phyloP scores from a whole-genome alignment of 2,329 filamentous ascomycete species.

The Aspergillus sp. region DNA sequence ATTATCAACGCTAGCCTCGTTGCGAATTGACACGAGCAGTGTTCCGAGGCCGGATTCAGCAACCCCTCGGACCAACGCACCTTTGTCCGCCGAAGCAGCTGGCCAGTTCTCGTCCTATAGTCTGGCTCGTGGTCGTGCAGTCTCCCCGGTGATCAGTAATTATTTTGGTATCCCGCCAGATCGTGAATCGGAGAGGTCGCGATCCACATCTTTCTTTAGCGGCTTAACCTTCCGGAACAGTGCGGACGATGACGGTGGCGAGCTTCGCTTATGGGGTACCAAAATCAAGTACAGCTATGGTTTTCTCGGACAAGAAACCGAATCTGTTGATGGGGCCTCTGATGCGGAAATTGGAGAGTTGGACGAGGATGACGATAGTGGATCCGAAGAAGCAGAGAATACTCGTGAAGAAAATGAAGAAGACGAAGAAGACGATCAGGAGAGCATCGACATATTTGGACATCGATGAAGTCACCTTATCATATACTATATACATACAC shows the following conservation, averaged over 20 bases:
- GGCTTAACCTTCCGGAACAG: conserved; percentile 20
- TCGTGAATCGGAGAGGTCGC: conserved; percentile 32
- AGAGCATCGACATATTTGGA: conserved; percentile 55
- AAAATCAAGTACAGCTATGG: conserved; percentile 45
- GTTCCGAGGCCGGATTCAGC: conserved; percentile 20
- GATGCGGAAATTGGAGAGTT: conserved; percentile 25
- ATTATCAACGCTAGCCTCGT: conserved; percentile 23
- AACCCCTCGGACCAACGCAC: conserved; percentile 22
- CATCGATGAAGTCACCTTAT: conserved; percentile 46
- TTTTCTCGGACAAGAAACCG: conserved; percentile 34
- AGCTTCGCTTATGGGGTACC: conserved; percentile 61
- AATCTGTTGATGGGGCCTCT: conserved; percentile 25
- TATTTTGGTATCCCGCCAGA: conserved; percentile 47
- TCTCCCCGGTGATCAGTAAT: conserved; percentile 48
- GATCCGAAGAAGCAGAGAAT: conserved; percentile 39
- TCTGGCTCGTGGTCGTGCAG: conserved; percentile 41
- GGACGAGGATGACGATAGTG: conserved; percentile 29
- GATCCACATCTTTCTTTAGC: conserved; percentile 32
- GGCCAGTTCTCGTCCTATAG: conserved; percentile 36
- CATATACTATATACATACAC: background rate
- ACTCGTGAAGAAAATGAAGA: conserved; percentile 54
- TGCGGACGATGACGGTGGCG: conserved; percentile 56
- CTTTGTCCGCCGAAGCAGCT: conserved; percentile 23
- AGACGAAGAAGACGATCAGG: conserved; percentile 50
- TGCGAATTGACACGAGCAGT: conserved; percentile 33